Base-by-base conservation (phyloP, 2,329 filamentous ascomycete genomes). In the Epichloe festucae region DNA sequence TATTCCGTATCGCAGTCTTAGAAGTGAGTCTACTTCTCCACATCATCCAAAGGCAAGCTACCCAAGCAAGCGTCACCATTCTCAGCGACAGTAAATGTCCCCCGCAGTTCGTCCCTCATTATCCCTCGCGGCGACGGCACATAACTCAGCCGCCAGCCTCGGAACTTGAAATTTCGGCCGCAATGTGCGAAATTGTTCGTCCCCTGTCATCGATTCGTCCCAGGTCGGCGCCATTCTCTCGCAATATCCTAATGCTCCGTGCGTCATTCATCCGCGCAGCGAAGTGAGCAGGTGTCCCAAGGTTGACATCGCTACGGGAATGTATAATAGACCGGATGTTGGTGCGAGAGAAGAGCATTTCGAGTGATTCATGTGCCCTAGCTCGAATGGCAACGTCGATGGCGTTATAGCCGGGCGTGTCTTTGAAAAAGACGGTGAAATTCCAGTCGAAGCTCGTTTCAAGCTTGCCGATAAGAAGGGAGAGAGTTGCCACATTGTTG, bases 371-470 rank as follows among this genome's bases (percentile, higher is more conserved):
- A 15, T 48, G 34, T 4, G 50, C 31, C 17, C 21, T 6, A 2
- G 19, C 12, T n/a, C 17, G 10, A 21, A 49, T 34, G 46, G 50
- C 50, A 15, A 52, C 5, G 8, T 52, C 50, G 11, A 52, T 43
- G 2, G 34, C 12, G 19, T 38, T 48, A 7, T 19, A 48, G 2
- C 50, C 50, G 3, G 40, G 12, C 5, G 14, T 34, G 46, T 11
- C 39, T 5, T 17, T 6, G 4, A 27, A 34, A 10, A 3, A 19
- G 8, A 44, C 27, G 21, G 15, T 34, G 14, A 49, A 49, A 15
- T 45, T 42, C 50, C 46, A 44, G 5, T 36, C 46, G 19, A 36
- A 40, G 5, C 17, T 21, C 12, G 46, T 4, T 2, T 36, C 31
- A 12, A 52, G 40, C 34, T 35, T 35, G 1, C 14, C 14, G 17